Percentiles rank a stretch among this genome's conserved stretches.
These are phyloP conservation scores for Hammondia hammondi DNA, from an alignment of 169 alveolate species.

Conservation along the genomic window DNA sequence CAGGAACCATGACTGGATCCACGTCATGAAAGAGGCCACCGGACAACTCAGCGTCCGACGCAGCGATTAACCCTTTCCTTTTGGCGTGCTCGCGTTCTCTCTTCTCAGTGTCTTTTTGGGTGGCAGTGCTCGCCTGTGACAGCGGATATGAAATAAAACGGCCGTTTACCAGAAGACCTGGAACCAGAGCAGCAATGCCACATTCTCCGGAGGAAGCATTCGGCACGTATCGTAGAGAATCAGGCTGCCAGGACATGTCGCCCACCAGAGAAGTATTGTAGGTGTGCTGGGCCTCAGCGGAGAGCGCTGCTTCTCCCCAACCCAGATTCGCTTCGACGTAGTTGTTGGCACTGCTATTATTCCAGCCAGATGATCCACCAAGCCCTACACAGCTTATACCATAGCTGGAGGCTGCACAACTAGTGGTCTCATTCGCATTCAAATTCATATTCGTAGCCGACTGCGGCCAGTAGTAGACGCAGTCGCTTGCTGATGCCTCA, in stretches of 20 bases:
- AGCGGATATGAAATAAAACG: neutral
- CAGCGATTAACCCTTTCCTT: constrained; percentile 23
- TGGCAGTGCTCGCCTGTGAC: neutral
- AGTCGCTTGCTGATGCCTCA: neutral
- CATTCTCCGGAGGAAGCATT: neutral
- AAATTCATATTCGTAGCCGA: neutral
- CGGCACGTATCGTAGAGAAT: neutral
- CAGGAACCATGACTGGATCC: constrained; percentile 54
- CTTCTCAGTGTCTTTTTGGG: neutral
- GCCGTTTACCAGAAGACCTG: neutral
- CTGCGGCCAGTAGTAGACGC: neutral
- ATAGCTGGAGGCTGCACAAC: neutral
- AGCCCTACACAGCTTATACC: neutral
- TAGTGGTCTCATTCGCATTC: neutral
- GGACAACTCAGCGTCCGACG: constrained; percentile 9
- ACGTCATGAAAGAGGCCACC: constrained; percentile 48
- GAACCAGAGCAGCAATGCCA: neutral
- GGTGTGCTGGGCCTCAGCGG: neutral
- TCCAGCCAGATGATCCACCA: neutral
- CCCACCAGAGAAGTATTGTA: neutral
- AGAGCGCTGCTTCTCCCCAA: neutral
- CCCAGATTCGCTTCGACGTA: neutral
- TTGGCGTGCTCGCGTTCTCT: neutral
- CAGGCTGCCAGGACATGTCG: neutral
- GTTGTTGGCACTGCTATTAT: neutral